A percentile compares a stretch with the other conserved stretches of the same genome.
Evolutionary conservation across 768 basidiomycete genomes (phyloP).

Genomic region (Leucosporidium creatinivorum): DNA sequence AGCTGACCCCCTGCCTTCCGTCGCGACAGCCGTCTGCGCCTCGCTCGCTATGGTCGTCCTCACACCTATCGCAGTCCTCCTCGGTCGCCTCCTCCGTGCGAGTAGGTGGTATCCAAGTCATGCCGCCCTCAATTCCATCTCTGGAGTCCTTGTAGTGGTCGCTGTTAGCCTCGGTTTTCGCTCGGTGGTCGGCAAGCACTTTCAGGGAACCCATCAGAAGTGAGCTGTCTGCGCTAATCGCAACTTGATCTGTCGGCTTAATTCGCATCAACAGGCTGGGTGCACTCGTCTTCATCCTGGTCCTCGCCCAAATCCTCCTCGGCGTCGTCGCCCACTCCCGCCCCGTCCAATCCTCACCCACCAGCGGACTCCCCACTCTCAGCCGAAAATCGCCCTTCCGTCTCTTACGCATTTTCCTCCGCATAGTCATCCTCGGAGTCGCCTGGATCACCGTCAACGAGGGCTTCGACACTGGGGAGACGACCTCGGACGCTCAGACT

Average conservation of each 20-base stretch:
- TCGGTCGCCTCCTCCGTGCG: constrained; percentile 7
- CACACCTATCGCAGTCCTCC: constrained; percentile 12
- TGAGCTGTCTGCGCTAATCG: too few relatives aligned
- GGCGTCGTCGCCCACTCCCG: constrained; percentile 8
- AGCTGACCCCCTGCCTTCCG: not conserved
- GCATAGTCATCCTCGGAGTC: not conserved
- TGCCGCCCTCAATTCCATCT: constrained; percentile 2
- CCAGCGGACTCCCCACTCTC: not conserved
- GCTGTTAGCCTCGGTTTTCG: too few relatives aligned
- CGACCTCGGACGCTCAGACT: not conserved
- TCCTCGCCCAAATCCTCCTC: constrained; percentile 12
- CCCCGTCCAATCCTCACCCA: not conserved
- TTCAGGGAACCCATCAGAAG: not conserved
- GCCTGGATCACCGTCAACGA: not conserved
- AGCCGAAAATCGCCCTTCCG: constrained; percentile 1
- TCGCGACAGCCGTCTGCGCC: constrained; percentile 15
- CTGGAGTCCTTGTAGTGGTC: not conserved
- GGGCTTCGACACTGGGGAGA: not conserved
- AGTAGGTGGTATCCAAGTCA: constrained; percentile 7
- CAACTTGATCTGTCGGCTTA: too few relatives aligned
- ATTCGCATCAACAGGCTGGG: constrained; percentile 4
- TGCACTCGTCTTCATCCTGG: constrained; percentile 13
- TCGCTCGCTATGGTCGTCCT: constrained; percentile 6
- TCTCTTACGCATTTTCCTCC: constrained; percentile 2
- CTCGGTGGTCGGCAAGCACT: not conserved